Base-by-base conservation (phyloP, 306 rosid species). In the Urtica urens region DNA sequence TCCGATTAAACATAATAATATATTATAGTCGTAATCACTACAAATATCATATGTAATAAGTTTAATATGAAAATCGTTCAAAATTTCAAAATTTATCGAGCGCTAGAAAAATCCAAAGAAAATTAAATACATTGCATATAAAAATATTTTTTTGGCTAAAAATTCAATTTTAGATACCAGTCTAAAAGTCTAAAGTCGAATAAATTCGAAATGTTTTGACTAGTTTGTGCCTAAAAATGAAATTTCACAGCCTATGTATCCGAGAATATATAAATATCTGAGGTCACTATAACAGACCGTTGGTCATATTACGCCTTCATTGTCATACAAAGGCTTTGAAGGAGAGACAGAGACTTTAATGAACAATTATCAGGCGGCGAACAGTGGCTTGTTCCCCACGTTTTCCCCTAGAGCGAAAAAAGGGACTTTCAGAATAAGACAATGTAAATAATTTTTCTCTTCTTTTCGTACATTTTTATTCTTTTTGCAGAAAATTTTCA, bases 371-470 rank as follows among this genome's bases (percentile, higher is more conserved):
- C 21, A 34, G 39, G 44, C 67, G 5, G 17, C 19, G 50, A 35
- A 22, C 58, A 7, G 55, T 54, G 67, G 39, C 60, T 37, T 50
- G 68, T 45, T 69, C 51, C 60, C 57, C 45, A 57, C 73, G 58
- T 68, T 62, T 64, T 24, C 43, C 24, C 22, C 47, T 38, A 37
- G 33, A 16, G 3, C 4, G 17, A 12, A 2, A 22, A 56, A 49
- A 42, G 30, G 23, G 20, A 6, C 17, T 21, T 45, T 59, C 48
- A 20, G 8, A 0, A 6, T 41, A 20, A 51, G 26, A 44, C 7
- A 27, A 12, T n/a, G n/a, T n/a, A n/a, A n/a, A n/a, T n/a, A n/a
- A n/a, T n/a, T n/a, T n/a, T n/a, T n/a, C n/a, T n/a, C n/a, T n/a
- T n/a, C n/a, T n/a, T n/a, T n/a, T n/a, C n/a, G n/a, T n/a, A n/a